These are phyloP conservation scores for Skeletonema potamos DNA, from an alignment of 108 stramenopile genomes.

Conservation along the genomic window DNA sequence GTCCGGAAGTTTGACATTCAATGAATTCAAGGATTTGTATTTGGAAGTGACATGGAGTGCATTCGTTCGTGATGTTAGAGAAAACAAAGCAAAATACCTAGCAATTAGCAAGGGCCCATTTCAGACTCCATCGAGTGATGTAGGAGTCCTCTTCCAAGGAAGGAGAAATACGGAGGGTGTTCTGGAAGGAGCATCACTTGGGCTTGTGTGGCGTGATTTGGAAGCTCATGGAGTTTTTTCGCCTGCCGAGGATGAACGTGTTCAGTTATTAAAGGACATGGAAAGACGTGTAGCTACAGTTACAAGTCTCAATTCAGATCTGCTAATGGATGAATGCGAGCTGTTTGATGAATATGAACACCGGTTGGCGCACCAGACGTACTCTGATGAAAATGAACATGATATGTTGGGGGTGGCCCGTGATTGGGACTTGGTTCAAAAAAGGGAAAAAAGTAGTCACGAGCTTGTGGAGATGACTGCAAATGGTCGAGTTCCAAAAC, in stretches of 20 bases:
- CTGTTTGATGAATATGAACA: slow-evolving; percentile 62
- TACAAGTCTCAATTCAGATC: background rate
- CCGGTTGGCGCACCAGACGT: slow-evolving; percentile 7
- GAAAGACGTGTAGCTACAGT: background rate
- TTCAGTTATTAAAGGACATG: slow-evolving; percentile 26
- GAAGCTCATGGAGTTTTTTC: slow-evolving; percentile 69
- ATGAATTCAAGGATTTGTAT: slow-evolving; percentile 64
- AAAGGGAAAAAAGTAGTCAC: slow-evolving; percentile 63
- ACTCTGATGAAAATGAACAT: slow-evolving; percentile 11
- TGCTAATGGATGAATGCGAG: slow-evolving; percentile 77
- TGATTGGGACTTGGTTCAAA: slow-evolving; percentile 4
- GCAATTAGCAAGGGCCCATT: background rate
- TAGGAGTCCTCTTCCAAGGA: slow-evolving; percentile 16
- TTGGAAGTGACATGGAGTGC: slow-evolving; percentile 46
- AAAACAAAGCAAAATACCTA: background rate
- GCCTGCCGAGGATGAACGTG: slow-evolving; percentile 60
- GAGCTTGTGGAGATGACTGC: slow-evolving; percentile 63
- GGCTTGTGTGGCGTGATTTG: slow-evolving; percentile 75
- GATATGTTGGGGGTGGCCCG: slow-evolving; percentile 10
- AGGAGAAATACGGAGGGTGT: slow-evolving; percentile 34
- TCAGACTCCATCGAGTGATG: slow-evolving; percentile 4
- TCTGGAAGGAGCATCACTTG: slow-evolving; percentile 39
- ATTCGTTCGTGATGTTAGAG: slow-evolving; percentile 27
- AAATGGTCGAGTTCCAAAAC: slow-evolving; percentile 58
- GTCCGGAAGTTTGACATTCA: slow-evolving; percentile 54